A percentile compares a stretch with the other conserved stretches of the same genome.
phyloP scores from a whole-genome alignment of 805 yeast genomes.

The Starmerella khaoyaiensis region DNA sequence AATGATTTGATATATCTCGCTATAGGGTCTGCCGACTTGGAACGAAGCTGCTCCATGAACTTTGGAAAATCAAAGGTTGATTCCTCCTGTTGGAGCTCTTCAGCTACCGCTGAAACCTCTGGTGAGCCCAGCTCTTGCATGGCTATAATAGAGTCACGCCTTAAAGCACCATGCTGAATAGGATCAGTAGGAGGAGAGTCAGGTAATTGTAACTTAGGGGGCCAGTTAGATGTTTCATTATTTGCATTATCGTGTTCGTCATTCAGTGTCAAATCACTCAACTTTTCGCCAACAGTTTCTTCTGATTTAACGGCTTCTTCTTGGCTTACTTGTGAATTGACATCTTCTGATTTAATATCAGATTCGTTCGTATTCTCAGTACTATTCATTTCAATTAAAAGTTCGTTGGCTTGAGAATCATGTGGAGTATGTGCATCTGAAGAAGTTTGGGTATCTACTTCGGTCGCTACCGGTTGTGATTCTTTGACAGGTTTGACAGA shows the following conservation, averaged over 20 bases:
- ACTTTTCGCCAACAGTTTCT: no score
- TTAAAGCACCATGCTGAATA: conserved; percentile 6
- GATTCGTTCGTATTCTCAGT: not conserved
- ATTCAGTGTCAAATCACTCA: no score
- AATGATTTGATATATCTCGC: conserved; percentile 79
- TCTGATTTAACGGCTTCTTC: not conserved
- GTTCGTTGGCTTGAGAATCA: no score
- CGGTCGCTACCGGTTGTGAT: no score
- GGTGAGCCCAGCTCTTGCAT: conserved; percentile 2
- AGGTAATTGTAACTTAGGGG: conserved; percentile 1
- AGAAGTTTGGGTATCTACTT: no score
- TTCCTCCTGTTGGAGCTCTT: conserved; percentile 23
- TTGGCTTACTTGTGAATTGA: not conserved
- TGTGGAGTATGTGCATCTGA: no score
- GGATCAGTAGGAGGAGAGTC: not conserved
- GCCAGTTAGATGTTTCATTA: conserved; percentile 2
- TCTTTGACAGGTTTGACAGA: no score
- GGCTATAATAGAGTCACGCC: conserved; percentile 16
- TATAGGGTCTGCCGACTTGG: conserved; percentile 73
- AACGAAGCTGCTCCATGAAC: conserved; percentile 58
- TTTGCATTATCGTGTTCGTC: no score
- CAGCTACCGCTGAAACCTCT: conserved; percentile 17
- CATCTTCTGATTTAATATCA: not conserved
- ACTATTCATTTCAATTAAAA: not conserved
- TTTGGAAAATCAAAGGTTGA: conserved; percentile 66